Evolutionary conservation across 2,329 filamentous ascomycete species (phyloP).

Genomic region (Trichoderma atrobrunneum): DNA sequence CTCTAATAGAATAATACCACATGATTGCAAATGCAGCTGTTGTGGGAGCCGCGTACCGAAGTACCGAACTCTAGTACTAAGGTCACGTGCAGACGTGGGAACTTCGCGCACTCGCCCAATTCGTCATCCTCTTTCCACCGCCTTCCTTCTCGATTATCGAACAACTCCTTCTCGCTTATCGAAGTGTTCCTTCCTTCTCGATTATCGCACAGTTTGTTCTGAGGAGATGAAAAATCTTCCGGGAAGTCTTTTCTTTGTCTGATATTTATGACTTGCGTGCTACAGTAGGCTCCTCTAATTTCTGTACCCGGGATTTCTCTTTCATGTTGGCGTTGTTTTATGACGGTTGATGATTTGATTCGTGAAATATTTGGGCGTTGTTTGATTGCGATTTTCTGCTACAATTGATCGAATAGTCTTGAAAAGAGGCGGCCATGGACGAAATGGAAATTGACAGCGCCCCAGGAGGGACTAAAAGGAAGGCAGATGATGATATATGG

Average conservation of each 20-base stretch:
- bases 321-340: slow-evolving; percentile 2
- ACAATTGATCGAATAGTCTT: not conserved
- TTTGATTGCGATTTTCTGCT: not conserved
- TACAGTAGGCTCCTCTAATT: not conserved
- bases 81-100: slow-evolving; percentile 22
- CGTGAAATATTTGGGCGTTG: not conserved
- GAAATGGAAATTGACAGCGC: slow-evolving; percentile 44
- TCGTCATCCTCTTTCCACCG: not conserved
- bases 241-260: not conserved
- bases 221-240: not conserved
- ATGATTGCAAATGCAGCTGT: not conserved
- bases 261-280: not conserved
- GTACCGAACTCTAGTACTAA: not conserved
- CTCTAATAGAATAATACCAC: not conserved
- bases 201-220: not conserved
- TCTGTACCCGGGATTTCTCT: not conserved
- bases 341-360: not conserved
- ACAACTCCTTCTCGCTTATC: not conserved
- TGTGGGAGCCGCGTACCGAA: not conserved
- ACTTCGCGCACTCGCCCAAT: slow-evolving; percentile 13
- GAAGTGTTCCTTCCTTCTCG: not conserved
- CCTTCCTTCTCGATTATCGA: not conserved
- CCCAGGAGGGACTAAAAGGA: slow-evolving; percentile 46
- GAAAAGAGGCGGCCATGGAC: slow-evolving; percentile 26
- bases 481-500: slow-evolving; percentile 40